Evolutionary conservation across 192 early-diverging fungal genomes (phyloP), one percentile per base, ranked within the genome.

Genomic region (Coemansia sp.): DNA sequence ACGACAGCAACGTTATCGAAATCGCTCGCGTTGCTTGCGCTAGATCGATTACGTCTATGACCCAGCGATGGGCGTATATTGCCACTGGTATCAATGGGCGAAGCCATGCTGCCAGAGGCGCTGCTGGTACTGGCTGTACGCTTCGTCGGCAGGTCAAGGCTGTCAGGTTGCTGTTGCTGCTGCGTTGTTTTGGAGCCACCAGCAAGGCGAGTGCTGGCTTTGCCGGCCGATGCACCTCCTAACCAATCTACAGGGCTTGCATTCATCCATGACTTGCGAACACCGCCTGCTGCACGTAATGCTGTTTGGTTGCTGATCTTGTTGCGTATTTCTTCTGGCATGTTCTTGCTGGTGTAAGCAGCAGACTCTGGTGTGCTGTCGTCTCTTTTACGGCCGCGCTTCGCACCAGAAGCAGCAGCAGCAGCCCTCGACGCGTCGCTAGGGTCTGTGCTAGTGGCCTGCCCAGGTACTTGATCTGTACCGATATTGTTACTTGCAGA

Each of bases 221-320:
- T 62, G 20, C 36, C 17, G 4, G 62, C 19, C 23, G 63, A 33
- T 2, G 68, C 46, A 23, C 46, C 62, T 29, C 53, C 54, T 19
- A 58, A 54, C 76, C 76, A 79, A 63, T 63, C 65, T 34, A 62
- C 38, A 3, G 65, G 22, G 11, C 70, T 67, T 19, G 69, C 60
- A 15, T 66, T 77, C 86, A 87, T 87, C 86, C 86, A 87, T 34
- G 80, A 72, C 68, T 84, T 84, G 50, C 83, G 75, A 41, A 81
- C 66, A 4, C 78, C 85, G 48, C 86, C 86, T 33, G 81, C 86
- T 7, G 85, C 80, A 23, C 74, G 75, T 43, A 87, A 74, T 20
- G 85, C 86, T 25, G 86, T 86, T 60, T 83, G 73, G 69, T 87
- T 87, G 48, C 85, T 87, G 34, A 81, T 86, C 53, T 73, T 83